Evolutionary conservation across 805 yeast species (phyloP), one percentile per base, ranked within the genome.

Genomic region (Cyberlindnera meyerae): DNA sequence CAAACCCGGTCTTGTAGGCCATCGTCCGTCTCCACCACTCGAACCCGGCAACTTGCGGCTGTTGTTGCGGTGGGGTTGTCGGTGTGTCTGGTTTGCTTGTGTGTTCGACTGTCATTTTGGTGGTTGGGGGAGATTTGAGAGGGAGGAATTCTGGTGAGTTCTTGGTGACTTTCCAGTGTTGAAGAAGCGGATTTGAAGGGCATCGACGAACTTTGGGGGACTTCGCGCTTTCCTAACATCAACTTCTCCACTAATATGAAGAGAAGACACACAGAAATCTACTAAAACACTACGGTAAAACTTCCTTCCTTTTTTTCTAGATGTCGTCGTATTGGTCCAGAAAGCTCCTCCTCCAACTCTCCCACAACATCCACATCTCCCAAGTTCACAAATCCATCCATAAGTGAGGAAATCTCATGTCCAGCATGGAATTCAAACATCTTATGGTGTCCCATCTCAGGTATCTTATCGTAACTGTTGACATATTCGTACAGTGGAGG

Each of bases 1-100:
- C 87, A 17, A 84, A 49, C 0, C 89, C 89, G 0, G 90, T 81
- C 44, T 75, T 68, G 60, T 83, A 85, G 39, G 73, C 73, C 42
- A 84, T 54, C 3, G 86, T 73, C 40, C 87, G 67, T 45, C 87
- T 68, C 90, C 93, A 83, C 89, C 90, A 84, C 35, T 79, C 80
- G 49, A 85, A 82, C 8, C 84, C 84, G 11, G 37, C 14, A 7
- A 21, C 25, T 5, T 32, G 18, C 9, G 16, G 18, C 18, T 28
- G 21, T 12, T 17, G 14, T 11, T 14, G 9, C 13, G 29, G 6
- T 27, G 11, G 29, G 16, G 11, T 13, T 6, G 18, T 22, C 14
- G 15, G 22, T 12, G 18, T 6, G 29, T 27, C 11, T 27, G 29
- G 6, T 8, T 12, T 24, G 11, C n/a, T 12, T 24, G 9, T 14